phyloP scores from a whole-genome alignment of 257 asterid species.

The Verbena officinalis region DNA sequence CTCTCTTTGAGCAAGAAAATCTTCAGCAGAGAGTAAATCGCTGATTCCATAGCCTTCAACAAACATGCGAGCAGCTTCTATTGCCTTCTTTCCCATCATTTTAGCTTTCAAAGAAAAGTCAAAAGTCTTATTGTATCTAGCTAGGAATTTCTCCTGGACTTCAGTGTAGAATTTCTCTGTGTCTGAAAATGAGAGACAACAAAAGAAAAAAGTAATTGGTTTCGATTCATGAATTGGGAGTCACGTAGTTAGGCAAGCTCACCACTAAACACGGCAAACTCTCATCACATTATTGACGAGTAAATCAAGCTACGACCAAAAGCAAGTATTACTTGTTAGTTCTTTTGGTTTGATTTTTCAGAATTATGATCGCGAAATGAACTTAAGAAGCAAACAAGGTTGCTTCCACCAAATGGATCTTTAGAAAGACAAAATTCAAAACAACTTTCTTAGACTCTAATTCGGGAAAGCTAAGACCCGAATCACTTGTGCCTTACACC shows the following conservation, averaged over 20 bases:
- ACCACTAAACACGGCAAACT: neutral
- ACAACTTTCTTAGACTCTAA: neutral
- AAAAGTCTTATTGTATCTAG: constrained; percentile 84
- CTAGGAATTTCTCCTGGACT: constrained; percentile 88
- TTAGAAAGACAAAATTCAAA: neutral
- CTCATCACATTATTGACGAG: neutral
- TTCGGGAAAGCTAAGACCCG: neutral
- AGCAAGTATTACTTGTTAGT: neutral
- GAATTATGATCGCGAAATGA: neutral
- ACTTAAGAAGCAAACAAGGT: neutral
- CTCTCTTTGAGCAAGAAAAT: constrained; percentile 90
- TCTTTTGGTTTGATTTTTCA: neutral
- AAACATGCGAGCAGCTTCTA: constrained; percentile 92
- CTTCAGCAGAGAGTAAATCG: constrained; percentile 80
- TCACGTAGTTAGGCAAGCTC: constrained; percentile 10
- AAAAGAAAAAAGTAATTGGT: neutral
- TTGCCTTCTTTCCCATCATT: constrained; percentile 98
- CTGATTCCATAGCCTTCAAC: constrained; percentile 86
- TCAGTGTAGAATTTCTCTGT: constrained; percentile 93
- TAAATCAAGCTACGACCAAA: neutral
- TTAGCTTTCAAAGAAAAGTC: constrained; percentile 96
- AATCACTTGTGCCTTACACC: neutral
- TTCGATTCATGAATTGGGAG: neutral
- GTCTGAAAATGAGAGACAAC: constrained; percentile 51
- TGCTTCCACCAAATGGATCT: neutral